Evolutionary conservation across 371 early-diverging fungal genomes (phyloP), one percentile per base, ranked within the genome.

Genomic region (Zopfochytrium polystomum): DNA sequence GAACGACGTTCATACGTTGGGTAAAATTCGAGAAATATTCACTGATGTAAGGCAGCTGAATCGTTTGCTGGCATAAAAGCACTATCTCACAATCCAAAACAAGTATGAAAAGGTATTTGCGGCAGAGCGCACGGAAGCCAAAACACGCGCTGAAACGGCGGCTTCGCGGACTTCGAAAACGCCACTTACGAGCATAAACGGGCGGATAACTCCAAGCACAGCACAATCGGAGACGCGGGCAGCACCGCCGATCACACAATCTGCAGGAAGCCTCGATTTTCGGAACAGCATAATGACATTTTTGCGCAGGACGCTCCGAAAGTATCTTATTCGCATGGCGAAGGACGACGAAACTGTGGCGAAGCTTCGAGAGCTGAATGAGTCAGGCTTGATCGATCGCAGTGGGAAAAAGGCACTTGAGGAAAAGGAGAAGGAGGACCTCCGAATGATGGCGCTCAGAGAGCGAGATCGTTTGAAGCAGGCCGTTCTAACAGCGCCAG

Each of bases 341-440:
- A 65, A 61, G n/a, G 64, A 70, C 35, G 58, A 38, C 31, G 75
- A 75, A 25, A 43, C 65, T 2, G n/a, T 61, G 6, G 4, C 11
- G n/a, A 65, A 72, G 51, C 62, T 75, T 22, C 42, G 52, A 45
- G 61, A 57, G 52, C 43, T 72, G 47, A 65, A 52, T n/a, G 66
- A 69, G 9, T 56, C 52, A 31, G 75, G 75, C 2, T 38, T 67
- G 13, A 63, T 71, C 29, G 63, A 67, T 26, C 33, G 56, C 3
- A 60, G 43, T 29, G 23, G 26, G 6, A 61, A 62, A 27, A 45
- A 30, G n/a, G 56, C 23, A 0, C 9, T 45, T 18, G 55, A 52
- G n/a, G 62, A 66, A 1, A 49, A 52, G 29, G 61, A 54, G 30
- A 54, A 66, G 27, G 66, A 60, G 27, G 62, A 62, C 31, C 4